Evolutionary conservation across 352 stramenopile genomes (phyloP).

Genomic region (Aphanomyces astaci): DNA sequence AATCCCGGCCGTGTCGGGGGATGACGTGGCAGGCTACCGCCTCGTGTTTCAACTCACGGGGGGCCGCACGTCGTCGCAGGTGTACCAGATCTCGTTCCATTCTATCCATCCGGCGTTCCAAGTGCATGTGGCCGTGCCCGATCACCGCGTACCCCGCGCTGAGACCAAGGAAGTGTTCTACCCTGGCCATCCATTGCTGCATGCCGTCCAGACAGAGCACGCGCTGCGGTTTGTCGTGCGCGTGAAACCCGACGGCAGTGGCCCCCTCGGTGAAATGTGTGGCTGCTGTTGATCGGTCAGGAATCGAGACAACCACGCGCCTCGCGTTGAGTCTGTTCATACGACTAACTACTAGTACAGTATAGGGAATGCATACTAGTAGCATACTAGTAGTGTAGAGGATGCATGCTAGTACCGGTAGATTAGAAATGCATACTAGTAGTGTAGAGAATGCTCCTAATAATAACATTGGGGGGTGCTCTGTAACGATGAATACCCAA

Average conservation of each 20-base stretch:
- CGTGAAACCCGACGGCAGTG: conserved; percentile 31
- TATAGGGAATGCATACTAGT: no score
- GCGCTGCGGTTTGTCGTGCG: conserved; percentile 28
- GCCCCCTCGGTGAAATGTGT: conserved; percentile 33
- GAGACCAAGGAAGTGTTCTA: conserved; percentile 25
- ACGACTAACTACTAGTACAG: no score
- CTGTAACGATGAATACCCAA: no score
- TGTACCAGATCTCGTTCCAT: conserved; percentile 32
- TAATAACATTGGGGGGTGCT: no score
- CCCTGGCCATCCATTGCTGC: conserved; percentile 28
- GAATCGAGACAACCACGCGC: no score
- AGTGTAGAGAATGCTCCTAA: no score
- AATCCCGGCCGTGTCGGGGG: conserved; percentile 8
- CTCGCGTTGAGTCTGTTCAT: no score
- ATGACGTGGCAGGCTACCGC: conserved; percentile 4
- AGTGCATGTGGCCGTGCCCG: conserved; percentile 28
- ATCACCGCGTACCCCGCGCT: conserved; percentile 27
- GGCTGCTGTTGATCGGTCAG: conserved; percentile 32
- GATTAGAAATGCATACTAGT: no score
- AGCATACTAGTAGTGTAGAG: no score
- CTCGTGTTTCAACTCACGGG: conserved; percentile 31
- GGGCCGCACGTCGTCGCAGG: conserved; percentile 23
- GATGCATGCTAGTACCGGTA: no score
- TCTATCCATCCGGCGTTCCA: conserved; percentile 31
- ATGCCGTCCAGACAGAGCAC: conserved; percentile 23